Evolutionary conservation across 1,284 basidiomycete species (phyloP).

Genomic region (Puccinia sorghi): DNA sequence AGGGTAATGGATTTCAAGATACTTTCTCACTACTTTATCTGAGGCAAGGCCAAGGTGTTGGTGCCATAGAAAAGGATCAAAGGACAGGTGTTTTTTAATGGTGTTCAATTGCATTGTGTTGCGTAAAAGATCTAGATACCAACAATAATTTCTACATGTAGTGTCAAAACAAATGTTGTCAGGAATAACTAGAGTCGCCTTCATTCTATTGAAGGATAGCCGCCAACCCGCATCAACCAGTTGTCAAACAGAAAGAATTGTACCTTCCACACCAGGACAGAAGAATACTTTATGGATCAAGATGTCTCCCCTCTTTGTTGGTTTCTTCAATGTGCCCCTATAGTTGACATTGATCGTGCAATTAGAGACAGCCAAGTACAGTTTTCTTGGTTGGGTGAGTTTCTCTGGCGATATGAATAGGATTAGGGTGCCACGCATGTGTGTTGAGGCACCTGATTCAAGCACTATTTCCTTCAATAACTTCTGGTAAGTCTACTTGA

Average conservation of each 20-base stretch:
- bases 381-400: too few species aligned
- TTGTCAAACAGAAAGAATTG: neutral
- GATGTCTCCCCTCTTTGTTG: neutral
- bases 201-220: neutral
- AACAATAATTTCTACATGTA: slow-evolving; percentile 4
- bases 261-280: neutral
- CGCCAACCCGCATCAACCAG: neutral
- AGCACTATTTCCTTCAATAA: too few species aligned
- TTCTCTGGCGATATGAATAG: too few species aligned
- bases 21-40: slow-evolving; percentile 4
- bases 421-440: too few species aligned
- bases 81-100: neutral
- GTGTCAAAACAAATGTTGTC: neutral
- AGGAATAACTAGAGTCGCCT: neutral
- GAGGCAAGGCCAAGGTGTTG: neutral
- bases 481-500: too few species aligned
- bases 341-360: neutral
- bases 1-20: neutral
- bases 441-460: too few species aligned
- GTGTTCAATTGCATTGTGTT: neutral
- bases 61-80: slow-evolving; percentile 18
- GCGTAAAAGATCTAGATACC: neutral
- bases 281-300: neutral
- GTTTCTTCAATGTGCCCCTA: neutral
- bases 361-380: neutral